Conservation (phyloP, 2,329 filamentous ascomycete species). For the Epichloe bromicola region DNA sequence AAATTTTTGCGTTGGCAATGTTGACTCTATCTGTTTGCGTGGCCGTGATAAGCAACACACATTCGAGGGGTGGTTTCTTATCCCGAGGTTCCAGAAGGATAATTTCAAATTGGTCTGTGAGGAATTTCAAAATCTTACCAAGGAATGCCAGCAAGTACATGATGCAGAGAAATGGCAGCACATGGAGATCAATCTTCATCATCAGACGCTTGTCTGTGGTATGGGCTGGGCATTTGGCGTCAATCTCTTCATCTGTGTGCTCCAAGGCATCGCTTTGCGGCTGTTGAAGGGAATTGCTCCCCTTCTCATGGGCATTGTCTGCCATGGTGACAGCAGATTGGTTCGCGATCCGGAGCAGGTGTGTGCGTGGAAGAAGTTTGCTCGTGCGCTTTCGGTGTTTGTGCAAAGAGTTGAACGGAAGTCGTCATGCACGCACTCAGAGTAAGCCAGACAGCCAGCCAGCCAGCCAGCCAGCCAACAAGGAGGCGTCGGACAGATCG, state of each 20-base stretch:
- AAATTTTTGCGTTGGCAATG: constrained; percentile 64
- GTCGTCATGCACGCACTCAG: neutral
- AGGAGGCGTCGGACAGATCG: too few relatives aligned
- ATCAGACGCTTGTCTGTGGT: constrained; percentile 53
- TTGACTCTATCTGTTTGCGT: constrained; percentile 49
- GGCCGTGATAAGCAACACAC: too few relatives aligned
- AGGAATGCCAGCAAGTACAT: constrained; percentile 61
- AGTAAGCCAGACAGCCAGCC: too few relatives aligned
- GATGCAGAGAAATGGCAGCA: constrained; percentile 61
- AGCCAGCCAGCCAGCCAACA: too few relatives aligned
- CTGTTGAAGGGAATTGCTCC: constrained; percentile 7
- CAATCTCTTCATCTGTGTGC: constrained; percentile 1
- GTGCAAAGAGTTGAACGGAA: neutral
- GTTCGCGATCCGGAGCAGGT: neutral
- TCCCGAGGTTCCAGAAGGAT: too few relatives aligned
- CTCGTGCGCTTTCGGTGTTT: neutral
- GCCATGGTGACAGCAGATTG: constrained; percentile 7
- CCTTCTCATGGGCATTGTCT: constrained; percentile 9
- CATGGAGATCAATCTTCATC: constrained; percentile 55
- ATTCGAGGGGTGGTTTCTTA: too few relatives aligned
- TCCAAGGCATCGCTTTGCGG: constrained; percentile 4
- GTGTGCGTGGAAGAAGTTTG: neutral
- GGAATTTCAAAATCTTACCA: constrained; percentile 19
- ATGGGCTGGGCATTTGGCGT: constrained; percentile 31
- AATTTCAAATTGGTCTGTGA: too few relatives aligned